These are phyloP conservation scores for Cadophora sp. DNA, from an alignment of 2,329 filamentous ascomycete species.

Conservation along the genomic window DNA sequence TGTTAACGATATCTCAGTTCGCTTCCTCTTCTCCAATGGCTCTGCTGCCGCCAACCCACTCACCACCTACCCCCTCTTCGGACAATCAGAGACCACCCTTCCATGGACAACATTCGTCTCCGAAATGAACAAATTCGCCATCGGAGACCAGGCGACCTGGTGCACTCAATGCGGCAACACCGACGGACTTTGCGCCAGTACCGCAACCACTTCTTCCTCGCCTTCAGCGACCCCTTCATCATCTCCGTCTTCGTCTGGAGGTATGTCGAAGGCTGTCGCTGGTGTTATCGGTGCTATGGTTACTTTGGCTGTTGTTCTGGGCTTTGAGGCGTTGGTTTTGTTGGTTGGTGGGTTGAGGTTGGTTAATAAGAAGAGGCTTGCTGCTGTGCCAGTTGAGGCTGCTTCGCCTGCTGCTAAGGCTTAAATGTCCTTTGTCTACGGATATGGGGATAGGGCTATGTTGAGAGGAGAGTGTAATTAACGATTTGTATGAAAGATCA, in stretches of 20 bases:
- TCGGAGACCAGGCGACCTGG: constrained; percentile 72
- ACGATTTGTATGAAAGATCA: not conserved
- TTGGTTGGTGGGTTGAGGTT: constrained; percentile 63
- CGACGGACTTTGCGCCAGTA: constrained; percentile 65
- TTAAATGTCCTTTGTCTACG: constrained; percentile 22
- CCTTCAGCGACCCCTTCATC: constrained; percentile 22
- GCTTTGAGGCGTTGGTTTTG: constrained; percentile 59
- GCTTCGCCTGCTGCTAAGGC: constrained; percentile 36
- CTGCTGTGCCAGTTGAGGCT: constrained; percentile 31
- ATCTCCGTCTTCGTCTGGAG: constrained; percentile 33
- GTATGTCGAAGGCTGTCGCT: constrained; percentile 74
- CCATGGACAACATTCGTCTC: constrained; percentile 73
- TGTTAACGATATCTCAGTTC: constrained; percentile 58
- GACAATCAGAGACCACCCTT: constrained; percentile 60
- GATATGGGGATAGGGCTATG: not conserved
- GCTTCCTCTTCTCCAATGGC: constrained; percentile 68
- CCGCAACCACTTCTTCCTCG: constrained; percentile 37
- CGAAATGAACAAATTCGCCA: constrained; percentile 69
- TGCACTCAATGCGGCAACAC: constrained; percentile 78
- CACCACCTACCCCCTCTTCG: constrained; percentile 63
- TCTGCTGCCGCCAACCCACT: constrained; percentile 54
- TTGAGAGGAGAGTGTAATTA: not conserved
- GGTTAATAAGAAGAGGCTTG: constrained; percentile 59
- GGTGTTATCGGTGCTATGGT: constrained; percentile 81
- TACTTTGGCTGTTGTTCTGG: constrained; percentile 68